Conservation (phyloP, 1,284 basidiomycete species). For the Vanrija sp. region DNA sequence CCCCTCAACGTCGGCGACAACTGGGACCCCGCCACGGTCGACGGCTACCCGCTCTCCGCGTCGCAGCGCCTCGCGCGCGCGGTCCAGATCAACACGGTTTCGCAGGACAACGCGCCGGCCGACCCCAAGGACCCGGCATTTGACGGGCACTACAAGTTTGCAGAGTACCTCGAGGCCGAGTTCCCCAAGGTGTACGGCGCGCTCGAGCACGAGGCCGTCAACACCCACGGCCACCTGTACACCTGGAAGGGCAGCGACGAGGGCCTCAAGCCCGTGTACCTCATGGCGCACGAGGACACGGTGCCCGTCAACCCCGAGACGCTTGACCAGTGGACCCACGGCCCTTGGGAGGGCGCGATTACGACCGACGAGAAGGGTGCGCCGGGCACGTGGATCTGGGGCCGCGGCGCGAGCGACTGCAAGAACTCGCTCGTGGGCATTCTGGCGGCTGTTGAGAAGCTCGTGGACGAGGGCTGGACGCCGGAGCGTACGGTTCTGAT, state of each 20-base stretch:
- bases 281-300: slow-evolving; percentile 53
- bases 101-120: slow-evolving; percentile 46
- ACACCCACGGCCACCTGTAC: slow-evolving; percentile 49
- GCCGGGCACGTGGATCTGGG: slow-evolving; percentile 54
- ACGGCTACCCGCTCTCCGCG: slow-evolving; percentile 34
- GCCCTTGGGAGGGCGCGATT: slow-evolving; percentile 53
- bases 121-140: slow-evolving; percentile 42
- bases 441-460: slow-evolving; percentile 52
- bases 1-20: slow-evolving; percentile 30
- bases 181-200: slow-evolving; percentile 43
- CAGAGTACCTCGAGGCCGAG: slow-evolving; percentile 45
- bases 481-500: slow-evolving; percentile 52
- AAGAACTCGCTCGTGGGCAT: slow-evolving; percentile 52
- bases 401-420: slow-evolving; percentile 52
- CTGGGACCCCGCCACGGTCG: slow-evolving; percentile 36
- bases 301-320: slow-evolving; percentile 55
- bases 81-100: slow-evolving; percentile 48
- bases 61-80: slow-evolving; percentile 40
- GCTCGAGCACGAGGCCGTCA: slow-evolving; percentile 48
- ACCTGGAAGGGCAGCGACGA: slow-evolving; percentile 50
- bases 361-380: slow-evolving; percentile 42
- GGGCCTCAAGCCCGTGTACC: slow-evolving; percentile 46
- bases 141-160: slow-evolving; percentile 43
- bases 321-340: slow-evolving; percentile 51
- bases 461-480: slow-evolving; percentile 50